Evolutionary conservation across 2,329 filamentous ascomycete genomes (phyloP), one percentile per base, ranked within the genome.

Genomic region (Elsinoe fawcettii): DNA sequence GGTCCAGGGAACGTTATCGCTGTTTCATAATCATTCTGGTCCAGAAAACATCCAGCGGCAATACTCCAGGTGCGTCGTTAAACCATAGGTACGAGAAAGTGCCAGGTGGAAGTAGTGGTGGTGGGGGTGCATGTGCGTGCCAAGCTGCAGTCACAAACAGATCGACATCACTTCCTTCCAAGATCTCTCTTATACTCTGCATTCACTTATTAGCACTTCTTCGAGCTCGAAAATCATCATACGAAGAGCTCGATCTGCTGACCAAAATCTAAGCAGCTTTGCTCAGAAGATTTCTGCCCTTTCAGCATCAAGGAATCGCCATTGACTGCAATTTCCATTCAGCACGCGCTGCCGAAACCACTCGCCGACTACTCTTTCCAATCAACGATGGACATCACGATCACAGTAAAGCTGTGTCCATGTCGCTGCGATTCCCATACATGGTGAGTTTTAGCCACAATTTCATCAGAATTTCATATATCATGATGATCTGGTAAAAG

Each of bases 401-500:
- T 30, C 27, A 30, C 9, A 30, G 5, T 30, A 9, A 30, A 30
- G 7, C 4, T 20, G 7, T 5, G 20, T 22, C 8, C 16, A 44
- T 12, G 16, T 30, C 30, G 30, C 20, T 7, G n/a, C 8, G 51
- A 16, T 12, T 5, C 14, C 3, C 23, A 7, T 3, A 16, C 1
- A 43, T 16, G 27, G 53, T 55, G 22, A 54, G 51, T 37, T 12
- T n/a, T n/a, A n/a, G n/a, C n/a, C n/a, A n/a, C 22, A 18, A 14
- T 32, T 20, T n/a, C 18, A 30, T 30, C 53, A 22, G 8, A 8
- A 22, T 32, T 6, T 49, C 5, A 9, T 2, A 32, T 20, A 37
- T n/a, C 18, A 76, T 80, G 81, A 83, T 83, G 79, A 77, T 67
- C 60, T 81, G 81, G 81, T 83, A 84, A 84, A 84, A 83, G 81